A percentile compares a stretch with the other conserved stretches of the same genome.
Conservation (phyloP, 2,329 filamentous ascomycete species). For the Plectosphaerella cucumerina region DNA sequence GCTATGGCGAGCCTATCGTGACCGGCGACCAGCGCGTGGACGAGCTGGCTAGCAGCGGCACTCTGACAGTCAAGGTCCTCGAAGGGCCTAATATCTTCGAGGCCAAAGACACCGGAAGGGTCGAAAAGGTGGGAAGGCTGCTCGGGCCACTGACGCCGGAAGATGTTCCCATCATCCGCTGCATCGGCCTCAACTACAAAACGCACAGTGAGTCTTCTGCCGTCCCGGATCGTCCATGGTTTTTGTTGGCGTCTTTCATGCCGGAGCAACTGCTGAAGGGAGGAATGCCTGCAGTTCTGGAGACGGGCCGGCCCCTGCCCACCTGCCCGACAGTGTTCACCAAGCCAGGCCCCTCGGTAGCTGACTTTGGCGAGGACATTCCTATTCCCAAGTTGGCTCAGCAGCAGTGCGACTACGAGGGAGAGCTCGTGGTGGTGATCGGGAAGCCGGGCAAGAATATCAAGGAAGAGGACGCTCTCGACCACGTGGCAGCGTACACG, state of each 20-base stretch:
- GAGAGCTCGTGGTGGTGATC: slow-evolving; percentile 54
- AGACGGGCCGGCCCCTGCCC: slow-evolving; percentile 48
- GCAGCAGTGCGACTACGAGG: slow-evolving; percentile 55
- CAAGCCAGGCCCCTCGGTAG: slow-evolving; percentile 51
- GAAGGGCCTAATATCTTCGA: slow-evolving; percentile 20
- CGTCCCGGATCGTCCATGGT: too few relatives aligned
- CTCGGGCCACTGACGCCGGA: slow-evolving; percentile 22
- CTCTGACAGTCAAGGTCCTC: slow-evolving; percentile 20
- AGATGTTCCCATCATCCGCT: slow-evolving; percentile 29
- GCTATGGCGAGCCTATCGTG: slow-evolving; percentile 27
- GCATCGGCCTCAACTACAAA: slow-evolving; percentile 51
- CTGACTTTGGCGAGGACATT: slow-evolving; percentile 42
- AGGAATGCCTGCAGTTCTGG: slow-evolving; percentile 33
- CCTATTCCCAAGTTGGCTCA: slow-evolving; percentile 43
- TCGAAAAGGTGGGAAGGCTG: slow-evolving; percentile 23
- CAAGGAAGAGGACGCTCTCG: slow-evolving; percentile 48
- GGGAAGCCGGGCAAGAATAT: slow-evolving; percentile 49
- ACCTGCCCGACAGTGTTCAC: slow-evolving; percentile 50
- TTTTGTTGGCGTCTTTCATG: not conserved
- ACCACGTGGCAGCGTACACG: slow-evolving; percentile 61
- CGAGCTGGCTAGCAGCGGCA: slow-evolving; percentile 14
- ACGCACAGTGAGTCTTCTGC: slow-evolving; percentile 28
- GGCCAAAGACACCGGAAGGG: slow-evolving; percentile 16
- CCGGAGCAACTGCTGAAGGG: slow-evolving; percentile 1
- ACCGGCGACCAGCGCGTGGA: slow-evolving; percentile 20